Percentiles rank a stretch among this genome's conserved stretches.
phyloP scores from a whole-genome alignment of 495 filamentous ascomycete genomes.

The Oleoguttula mirabilis region DNA sequence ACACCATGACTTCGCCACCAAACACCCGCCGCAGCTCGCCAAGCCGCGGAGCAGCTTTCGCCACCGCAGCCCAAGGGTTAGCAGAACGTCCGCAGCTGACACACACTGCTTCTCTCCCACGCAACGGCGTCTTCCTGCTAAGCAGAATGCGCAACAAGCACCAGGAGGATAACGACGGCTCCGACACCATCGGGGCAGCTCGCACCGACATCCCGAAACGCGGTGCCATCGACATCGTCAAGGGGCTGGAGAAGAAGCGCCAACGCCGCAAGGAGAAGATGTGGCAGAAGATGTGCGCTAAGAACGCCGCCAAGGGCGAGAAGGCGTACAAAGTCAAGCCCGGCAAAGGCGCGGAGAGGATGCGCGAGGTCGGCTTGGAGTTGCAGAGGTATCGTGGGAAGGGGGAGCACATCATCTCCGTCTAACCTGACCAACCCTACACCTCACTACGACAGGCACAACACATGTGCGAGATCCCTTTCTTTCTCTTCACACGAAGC shows the following conservation, averaged over 20 bases:
- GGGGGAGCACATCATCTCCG: constrained; percentile 20
- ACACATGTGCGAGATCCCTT: background rate
- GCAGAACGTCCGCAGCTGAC: constrained; percentile 28
- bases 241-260: constrained; percentile 86
- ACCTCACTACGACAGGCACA: background rate
- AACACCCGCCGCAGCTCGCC: constrained; percentile 43
- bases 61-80: constrained; percentile 14
- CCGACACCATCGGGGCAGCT: constrained; percentile 20
- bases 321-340: constrained; percentile 51
- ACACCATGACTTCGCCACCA: constrained; percentile 52
- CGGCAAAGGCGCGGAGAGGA: constrained; percentile 82
- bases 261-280: constrained; percentile 84
- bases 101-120: constrained; percentile 29
- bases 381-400: constrained; percentile 30
- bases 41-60: constrained; percentile 33
- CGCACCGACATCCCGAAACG: constrained; percentile 30
- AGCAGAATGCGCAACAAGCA: constrained; percentile 7
- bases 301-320: constrained; percentile 38
- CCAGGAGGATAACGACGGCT: constrained; percentile 10
- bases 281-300: constrained; percentile 67
- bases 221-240: constrained; percentile 91
- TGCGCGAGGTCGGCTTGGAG: constrained; percentile 83
- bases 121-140: constrained; percentile 10
- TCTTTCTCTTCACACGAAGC: constrained; percentile 1
- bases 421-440: constrained; percentile 1